Evolutionary conservation across 176 grass and related monocot species (phyloP).

Genomic region (Carex parvula): DNA sequence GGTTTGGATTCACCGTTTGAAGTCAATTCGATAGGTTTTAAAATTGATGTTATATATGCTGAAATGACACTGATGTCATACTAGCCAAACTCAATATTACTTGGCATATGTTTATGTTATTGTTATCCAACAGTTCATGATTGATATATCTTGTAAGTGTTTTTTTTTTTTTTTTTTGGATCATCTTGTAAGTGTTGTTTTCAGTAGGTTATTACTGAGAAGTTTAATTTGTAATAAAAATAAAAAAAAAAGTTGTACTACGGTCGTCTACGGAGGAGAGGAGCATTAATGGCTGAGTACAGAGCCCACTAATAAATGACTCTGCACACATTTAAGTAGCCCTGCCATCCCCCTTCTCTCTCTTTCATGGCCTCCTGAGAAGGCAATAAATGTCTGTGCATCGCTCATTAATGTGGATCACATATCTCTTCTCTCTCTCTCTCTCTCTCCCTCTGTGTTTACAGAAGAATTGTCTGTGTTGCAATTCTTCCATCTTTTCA

Average conservation of each 20-base stretch:
- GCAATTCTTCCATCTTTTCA: slow-evolving; percentile 19
- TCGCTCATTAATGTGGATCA: slow-evolving; percentile 48
- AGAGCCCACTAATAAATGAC: slow-evolving; percentile 49
- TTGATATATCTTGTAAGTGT: not conserved
- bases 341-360: slow-evolving; percentile 32
- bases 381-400: slow-evolving; percentile 44
- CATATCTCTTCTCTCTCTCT: not conserved
- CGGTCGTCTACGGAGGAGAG: not conserved
- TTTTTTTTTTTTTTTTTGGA: too few relatives aligned
- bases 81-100: too few relatives aligned
- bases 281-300: slow-evolving; percentile 39
- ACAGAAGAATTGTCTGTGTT: slow-evolving; percentile 2
- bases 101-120: too few relatives aligned
- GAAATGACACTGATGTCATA: too few relatives aligned
- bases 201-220: not conserved
- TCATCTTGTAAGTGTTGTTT: not conserved
- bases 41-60: too few relatives aligned
- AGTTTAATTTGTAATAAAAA: slow-evolving; percentile 8
- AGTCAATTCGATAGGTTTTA: too few relatives aligned
- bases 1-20: too few relatives aligned
- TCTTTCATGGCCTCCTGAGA: slow-evolving; percentile 20
- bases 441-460: too few relatives aligned
- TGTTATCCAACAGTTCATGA: not conserved
- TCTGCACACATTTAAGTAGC: slow-evolving; percentile 42
- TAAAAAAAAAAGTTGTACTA: not conserved